Conservation (phyloP, 1,284 basidiomycete species). For the Tylopilus sp. region DNA sequence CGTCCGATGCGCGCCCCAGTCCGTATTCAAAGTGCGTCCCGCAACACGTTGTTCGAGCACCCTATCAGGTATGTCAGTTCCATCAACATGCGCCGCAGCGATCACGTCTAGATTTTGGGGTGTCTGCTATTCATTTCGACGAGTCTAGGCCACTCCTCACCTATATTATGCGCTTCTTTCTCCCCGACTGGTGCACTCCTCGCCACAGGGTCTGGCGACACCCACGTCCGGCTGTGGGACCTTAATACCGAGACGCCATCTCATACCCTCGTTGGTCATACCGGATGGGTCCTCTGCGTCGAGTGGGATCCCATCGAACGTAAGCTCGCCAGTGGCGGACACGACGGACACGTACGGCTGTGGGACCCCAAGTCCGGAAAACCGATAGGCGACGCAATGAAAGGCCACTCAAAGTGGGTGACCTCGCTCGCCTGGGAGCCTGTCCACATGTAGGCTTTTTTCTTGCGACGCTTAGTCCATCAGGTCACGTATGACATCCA, state of each 20-base stretch:
- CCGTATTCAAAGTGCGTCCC: slow-evolving; percentile 90
- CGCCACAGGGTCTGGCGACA: slow-evolving; percentile 94
- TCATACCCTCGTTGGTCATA: slow-evolving; percentile 83
- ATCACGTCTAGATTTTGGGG: slow-evolving; percentile 2
- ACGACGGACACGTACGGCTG: slow-evolving; percentile 82
- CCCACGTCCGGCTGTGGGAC: slow-evolving; percentile 91
- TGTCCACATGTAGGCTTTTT: slow-evolving; percentile 66
- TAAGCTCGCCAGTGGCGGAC: slow-evolving; percentile 85
- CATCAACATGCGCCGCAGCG: slow-evolving; percentile 13
- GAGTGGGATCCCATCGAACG: slow-evolving; percentile 96
- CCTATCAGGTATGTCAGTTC: slow-evolving; percentile 61
- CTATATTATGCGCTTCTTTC: slow-evolving; percentile 93
- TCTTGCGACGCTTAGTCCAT: neutral
- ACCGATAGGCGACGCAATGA: slow-evolving; percentile 76
- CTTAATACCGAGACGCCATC: slow-evolving; percentile 90
- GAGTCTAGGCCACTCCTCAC: slow-evolving; percentile 75
- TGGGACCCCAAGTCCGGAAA: slow-evolving; percentile 92
- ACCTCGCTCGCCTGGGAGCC: slow-evolving; percentile 97
- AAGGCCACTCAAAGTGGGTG: slow-evolving; percentile 96
- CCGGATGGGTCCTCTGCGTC: slow-evolving; percentile 93
- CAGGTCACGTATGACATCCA: slow-evolving; percentile 3
- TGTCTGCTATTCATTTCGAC: slow-evolving; percentile 6
- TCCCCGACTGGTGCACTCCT: slow-evolving; percentile 88
- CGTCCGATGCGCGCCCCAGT: slow-evolving; percentile 88
- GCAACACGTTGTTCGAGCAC: slow-evolving; percentile 93